A percentile compares a stretch with the other conserved stretches of the same genome.
Conservation (phyloP, 2,329 filamentous ascomycete species). For the Fusarium sp. region DNA sequence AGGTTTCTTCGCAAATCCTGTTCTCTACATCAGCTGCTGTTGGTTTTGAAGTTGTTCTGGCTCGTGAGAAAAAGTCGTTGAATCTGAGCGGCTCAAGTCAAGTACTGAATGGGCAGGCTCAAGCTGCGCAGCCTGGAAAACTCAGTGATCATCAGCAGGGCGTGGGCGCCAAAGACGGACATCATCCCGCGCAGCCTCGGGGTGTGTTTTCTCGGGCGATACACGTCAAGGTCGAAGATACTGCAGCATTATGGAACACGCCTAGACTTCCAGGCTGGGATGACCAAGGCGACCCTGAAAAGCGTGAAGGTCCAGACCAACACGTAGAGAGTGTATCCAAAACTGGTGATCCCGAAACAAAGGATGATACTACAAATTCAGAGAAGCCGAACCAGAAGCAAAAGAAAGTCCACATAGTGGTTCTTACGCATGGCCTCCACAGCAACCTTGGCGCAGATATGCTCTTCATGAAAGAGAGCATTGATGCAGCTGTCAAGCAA, state of each 20-base stretch:
- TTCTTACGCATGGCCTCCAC: constrained; percentile 93
- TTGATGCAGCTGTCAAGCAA: constrained; percentile 83
- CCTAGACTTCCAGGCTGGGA: constrained; percentile 80
- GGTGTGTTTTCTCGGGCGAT: constrained; percentile 90
- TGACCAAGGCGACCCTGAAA: constrained; percentile 52
- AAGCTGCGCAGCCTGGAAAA: constrained; percentile 74
- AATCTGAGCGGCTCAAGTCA: constrained; percentile 68
- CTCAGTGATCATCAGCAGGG: constrained; percentile 81
- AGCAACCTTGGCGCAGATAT: constrained; percentile 97
- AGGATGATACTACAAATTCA: constrained; percentile 39
- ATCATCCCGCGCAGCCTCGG: constrained; percentile 72
- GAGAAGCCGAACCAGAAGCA: constrained; percentile 68
- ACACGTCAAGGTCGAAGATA: constrained; percentile 85
- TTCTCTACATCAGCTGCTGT: constrained; percentile 92
- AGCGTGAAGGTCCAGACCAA: constrained; percentile 47
- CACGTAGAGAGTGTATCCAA: constrained; percentile 52
- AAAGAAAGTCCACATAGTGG: constrained; percentile 88
- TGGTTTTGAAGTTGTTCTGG: constrained; percentile 86
- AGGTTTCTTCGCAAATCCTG: constrained; percentile 91
- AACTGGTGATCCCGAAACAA: constrained; percentile 50
- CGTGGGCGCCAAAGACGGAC: constrained; percentile 65
- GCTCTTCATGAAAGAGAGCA: constrained; percentile 97
- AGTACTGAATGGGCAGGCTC: constrained; percentile 58
- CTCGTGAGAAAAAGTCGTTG: constrained; percentile 86
- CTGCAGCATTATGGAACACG: constrained; percentile 91